These are phyloP conservation scores for Ogataea trehaloabstinens DNA, from an alignment of 805 yeast species.

Conservation along the genomic window DNA sequence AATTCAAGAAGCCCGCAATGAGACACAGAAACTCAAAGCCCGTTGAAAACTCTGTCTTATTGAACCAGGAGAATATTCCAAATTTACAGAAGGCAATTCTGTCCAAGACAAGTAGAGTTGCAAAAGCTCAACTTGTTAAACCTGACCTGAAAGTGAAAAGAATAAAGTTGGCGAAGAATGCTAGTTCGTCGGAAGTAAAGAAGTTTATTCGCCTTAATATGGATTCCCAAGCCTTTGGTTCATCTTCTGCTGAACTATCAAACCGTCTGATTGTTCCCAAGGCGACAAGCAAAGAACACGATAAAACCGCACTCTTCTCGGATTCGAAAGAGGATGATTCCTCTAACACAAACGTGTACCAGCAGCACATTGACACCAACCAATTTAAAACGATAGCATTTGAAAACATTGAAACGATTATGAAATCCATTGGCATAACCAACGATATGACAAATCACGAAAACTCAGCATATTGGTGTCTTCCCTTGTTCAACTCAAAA, in stretches of 20 bases:
- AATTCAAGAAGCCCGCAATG: constrained; percentile 36
- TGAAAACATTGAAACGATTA: neutral
- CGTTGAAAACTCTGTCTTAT: neutral
- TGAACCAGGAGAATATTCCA: constrained; percentile 2
- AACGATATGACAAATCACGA: neutral
- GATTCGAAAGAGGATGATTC: neutral
- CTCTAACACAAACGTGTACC: neutral
- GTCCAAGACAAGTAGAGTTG: constrained; percentile 8
- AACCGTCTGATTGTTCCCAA: neutral
- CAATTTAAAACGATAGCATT: neutral
- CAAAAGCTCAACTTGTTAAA: constrained; percentile 21
- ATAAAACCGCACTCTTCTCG: too few relatives aligned
- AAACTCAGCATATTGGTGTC: neutral
- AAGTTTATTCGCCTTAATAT: neutral
- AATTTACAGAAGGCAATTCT: constrained; percentile 17
- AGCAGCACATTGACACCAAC: neutral
- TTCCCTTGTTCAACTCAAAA: too few relatives aligned
- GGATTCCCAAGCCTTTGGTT: neutral
- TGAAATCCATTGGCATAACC: neutral
- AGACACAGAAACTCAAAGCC: constrained; percentile 4
- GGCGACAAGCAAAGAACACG: too few relatives aligned
- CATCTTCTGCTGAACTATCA: neutral
- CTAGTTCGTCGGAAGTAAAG: constrained; percentile 4
- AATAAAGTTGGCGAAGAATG: constrained; percentile 18
- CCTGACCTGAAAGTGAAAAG: constrained; percentile 30